Conservation (phyloP, 1,139 yeast species). For the Diutina ranongensis region DNA sequence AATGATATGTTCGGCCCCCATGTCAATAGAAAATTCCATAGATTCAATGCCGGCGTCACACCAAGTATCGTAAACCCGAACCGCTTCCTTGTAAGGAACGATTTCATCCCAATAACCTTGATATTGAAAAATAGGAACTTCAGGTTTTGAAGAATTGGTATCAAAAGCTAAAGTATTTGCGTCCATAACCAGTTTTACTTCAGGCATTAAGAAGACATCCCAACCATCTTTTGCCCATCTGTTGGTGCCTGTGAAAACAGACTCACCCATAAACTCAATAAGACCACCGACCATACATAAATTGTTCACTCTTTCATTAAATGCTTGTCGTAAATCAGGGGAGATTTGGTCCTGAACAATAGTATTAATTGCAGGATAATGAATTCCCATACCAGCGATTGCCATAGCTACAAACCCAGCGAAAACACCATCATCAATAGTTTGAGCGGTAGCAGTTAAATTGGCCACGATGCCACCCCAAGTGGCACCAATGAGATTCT, state of each 20-base stretch:
- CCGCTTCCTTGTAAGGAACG: constrained; percentile 8
- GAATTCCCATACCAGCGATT: constrained; percentile 17
- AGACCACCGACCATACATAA: constrained; percentile 9
- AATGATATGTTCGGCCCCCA: background rate
- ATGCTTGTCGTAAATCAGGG: background rate
- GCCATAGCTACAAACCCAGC: constrained; percentile 19
- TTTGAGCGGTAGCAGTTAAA: constrained; percentile 14
- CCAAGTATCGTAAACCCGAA: constrained; percentile 8
- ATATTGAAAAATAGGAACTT: constrained; percentile 10
- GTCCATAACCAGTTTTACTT: constrained; percentile 5
- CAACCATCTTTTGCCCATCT: constrained; percentile 12
- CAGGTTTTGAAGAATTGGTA: constrained; percentile 10
- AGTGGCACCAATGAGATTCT: background rate
- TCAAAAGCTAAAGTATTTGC: constrained; percentile 10
- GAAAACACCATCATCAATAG: constrained; percentile 15
- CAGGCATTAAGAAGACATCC: constrained; percentile 11
- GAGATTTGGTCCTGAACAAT: background rate
- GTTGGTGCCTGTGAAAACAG: constrained; percentile 13
- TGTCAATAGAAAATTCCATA: constrained; percentile 12
- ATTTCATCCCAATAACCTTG: constrained; percentile 9
- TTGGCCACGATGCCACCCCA: constrained; percentile 22
- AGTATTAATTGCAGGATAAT: constrained; percentile 16
- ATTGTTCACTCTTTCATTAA: constrained; percentile 5
- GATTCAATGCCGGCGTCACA: constrained; percentile 8
- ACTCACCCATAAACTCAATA: constrained; percentile 8